Evolutionary conservation across 2,329 filamentous ascomycete genomes (phyloP).

Genomic region (Fusarium sp.): DNA sequence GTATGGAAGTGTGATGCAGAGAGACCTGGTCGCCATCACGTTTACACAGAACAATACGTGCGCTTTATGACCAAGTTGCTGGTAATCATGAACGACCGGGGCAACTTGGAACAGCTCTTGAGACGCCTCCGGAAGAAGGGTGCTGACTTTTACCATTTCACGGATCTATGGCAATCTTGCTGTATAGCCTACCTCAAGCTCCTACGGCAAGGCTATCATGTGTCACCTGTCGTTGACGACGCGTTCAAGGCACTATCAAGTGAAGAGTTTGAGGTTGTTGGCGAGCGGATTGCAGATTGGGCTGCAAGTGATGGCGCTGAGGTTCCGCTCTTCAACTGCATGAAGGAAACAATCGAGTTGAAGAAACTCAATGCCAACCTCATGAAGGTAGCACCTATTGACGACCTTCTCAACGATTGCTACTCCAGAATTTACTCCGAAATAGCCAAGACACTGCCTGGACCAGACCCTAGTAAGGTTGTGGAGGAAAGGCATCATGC

Average conservation of each 20-base stretch:
- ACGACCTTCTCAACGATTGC: constrained; percentile 92
- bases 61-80: constrained; percentile 83
- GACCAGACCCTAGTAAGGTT: constrained; percentile 60
- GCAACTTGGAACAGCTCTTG: constrained; percentile 81
- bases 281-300: constrained; percentile 68
- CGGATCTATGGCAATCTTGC: constrained; percentile 69
- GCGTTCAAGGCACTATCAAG: constrained; percentile 65
- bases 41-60: constrained; percentile 89
- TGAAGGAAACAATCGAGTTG: constrained; percentile 69
- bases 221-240: constrained; percentile 63
- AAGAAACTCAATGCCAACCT: constrained; percentile 85
- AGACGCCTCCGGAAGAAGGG: constrained; percentile 85
- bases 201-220: constrained; percentile 62
- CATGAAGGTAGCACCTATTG: constrained; percentile 87
- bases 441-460: constrained; percentile 70
- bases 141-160: constrained; percentile 77
- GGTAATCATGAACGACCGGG: constrained; percentile 78
- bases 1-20: constrained; percentile 96
- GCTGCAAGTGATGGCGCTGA: constrained; percentile 56
- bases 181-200: constrained; percentile 66
- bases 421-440: constrained; percentile 83
- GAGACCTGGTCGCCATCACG: constrained; percentile 84
- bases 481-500: constrained; percentile 61
- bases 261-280: constrained; percentile 70
- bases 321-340: constrained; percentile 62